Percentiles rank a stretch among this genome's conserved stretches.
Evolutionary conservation across 768 basidiomycete genomes (phyloP).

Genomic region (Epithele typhae): DNA sequence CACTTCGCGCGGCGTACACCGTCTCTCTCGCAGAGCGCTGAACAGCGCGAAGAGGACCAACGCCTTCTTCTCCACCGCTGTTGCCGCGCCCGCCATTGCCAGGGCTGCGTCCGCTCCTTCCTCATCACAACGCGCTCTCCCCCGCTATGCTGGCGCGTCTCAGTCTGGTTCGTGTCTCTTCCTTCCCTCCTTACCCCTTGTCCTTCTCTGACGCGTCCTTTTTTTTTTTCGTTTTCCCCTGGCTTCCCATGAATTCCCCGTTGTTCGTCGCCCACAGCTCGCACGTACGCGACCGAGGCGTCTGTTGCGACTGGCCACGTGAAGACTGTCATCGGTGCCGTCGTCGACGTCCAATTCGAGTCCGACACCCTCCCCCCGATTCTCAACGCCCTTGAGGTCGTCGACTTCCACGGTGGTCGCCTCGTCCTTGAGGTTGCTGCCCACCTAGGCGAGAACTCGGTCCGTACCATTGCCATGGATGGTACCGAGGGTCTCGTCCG

Average conservation of each 20-base stretch:
- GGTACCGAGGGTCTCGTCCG: conserved; percentile 99
- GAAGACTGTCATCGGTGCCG: conserved; percentile 99
- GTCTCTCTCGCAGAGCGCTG: conserved; percentile 81
- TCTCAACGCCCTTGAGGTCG: conserved; percentile 97
- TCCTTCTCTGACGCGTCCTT: conserved; percentile 10
- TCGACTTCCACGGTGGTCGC: conserved; percentile 89
- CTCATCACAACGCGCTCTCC: conserved; percentile 41
- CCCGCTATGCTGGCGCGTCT: conserved; percentile 46
- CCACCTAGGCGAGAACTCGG: conserved; percentile 98
- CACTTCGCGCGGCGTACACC: conserved; percentile 82
- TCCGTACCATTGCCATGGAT: conserved; percentile 99
- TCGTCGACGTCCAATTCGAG: conserved; percentile 99
- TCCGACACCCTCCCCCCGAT: conserved; percentile 93
- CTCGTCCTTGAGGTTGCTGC: conserved; percentile 99
- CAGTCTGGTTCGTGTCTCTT: conserved; percentile 47
- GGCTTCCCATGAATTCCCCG: too few relatives aligned
- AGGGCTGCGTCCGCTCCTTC: conserved; percentile 44
- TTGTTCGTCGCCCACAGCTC: conserved; percentile 42
- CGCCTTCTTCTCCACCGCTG: conserved; percentile 77
- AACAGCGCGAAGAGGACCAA: conserved; percentile 69
- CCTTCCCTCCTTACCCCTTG: background rate
- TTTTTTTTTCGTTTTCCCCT: too few relatives aligned
- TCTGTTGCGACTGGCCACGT: conserved; percentile 70
- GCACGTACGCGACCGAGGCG: conserved; percentile 90
- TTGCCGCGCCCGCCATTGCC: conserved; percentile 46